These are phyloP conservation scores for Stephanodiscus triporus DNA, from an alignment of 108 stramenopile genomes.

Conservation along the genomic window DNA sequence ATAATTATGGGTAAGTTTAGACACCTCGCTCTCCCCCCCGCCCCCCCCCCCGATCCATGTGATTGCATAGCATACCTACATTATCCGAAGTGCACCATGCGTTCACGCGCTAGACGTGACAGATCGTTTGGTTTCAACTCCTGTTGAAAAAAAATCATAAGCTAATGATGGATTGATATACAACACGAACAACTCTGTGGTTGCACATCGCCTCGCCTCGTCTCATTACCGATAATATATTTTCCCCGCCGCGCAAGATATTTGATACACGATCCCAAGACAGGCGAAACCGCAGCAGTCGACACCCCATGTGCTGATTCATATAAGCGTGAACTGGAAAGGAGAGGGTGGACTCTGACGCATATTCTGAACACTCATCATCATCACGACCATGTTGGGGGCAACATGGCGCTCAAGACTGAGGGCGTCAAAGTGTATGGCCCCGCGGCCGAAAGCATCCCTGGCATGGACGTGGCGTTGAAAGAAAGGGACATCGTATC, in stretches of 20 bases:
- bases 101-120: too few relatives aligned
- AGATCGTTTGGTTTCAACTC: conserved; percentile 12
- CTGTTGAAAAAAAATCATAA: conserved; percentile 18
- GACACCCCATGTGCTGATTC: conserved; percentile 77
- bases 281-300: conserved; percentile 76
- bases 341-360: conserved; percentile 73
- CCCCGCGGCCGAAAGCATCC: conserved; percentile 68
- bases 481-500: conserved; percentile 57
- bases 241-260: conserved; percentile 43
- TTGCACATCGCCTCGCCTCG: background rate
- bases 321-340: conserved; percentile 59
- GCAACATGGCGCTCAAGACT: conserved; percentile 68
- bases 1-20: conserved; percentile 66
- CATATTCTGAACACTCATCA: conserved; percentile 81
- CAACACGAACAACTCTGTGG: background rate
- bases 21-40: background rate
- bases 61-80: conserved; percentile 43
- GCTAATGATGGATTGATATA: conserved; percentile 31
- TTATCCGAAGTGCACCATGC: conserved; percentile 34
- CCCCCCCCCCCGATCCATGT: conserved; percentile 9
- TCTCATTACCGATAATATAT: background rate
- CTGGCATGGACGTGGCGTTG: conserved; percentile 64
- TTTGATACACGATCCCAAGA: conserved; percentile 69
- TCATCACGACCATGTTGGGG: conserved; percentile 83
- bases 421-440: conserved; percentile 62